Percentiles rank a stretch among this genome's conserved stretches.
Conservation (phyloP, 495 filamentous ascomycete species). For the Penicillium ucsense region DNA sequence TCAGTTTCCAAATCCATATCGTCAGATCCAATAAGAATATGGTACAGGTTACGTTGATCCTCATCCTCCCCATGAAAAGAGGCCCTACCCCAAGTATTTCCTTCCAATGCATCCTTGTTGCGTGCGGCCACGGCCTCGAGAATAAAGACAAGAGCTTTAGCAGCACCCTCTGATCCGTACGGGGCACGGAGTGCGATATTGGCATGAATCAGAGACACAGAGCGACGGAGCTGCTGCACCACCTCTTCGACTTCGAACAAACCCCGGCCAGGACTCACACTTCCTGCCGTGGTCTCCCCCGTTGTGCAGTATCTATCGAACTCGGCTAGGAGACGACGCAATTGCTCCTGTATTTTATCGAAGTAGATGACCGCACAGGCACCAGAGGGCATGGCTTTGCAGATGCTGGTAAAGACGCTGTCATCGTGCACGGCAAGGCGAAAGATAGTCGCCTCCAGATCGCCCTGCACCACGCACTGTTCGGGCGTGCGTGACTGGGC, state of each 20-base stretch:
- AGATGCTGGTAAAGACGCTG: slow-evolving; percentile 34
- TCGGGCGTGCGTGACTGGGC: slow-evolving; percentile 23
- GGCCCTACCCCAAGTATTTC: slow-evolving; percentile 27
- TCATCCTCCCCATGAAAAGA: slow-evolving; percentile 35
- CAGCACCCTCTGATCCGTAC: slow-evolving; percentile 29
- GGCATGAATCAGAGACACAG: slow-evolving; percentile 25
- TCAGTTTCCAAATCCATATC: slow-evolving; percentile 21
- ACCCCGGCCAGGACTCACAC: slow-evolving; percentile 7
- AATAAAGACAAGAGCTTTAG: slow-evolving; percentile 31
- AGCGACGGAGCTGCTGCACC: slow-evolving; percentile 22
- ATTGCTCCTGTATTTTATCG: slow-evolving; percentile 32
- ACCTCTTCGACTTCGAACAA: slow-evolving; percentile 24
- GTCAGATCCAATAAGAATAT: slow-evolving; percentile 35
- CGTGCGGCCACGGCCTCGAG: slow-evolving; percentile 34
- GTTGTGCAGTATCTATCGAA: slow-evolving; percentile 36
- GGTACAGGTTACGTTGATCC: slow-evolving; percentile 41
- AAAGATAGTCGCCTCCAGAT: slow-evolving; percentile 43
- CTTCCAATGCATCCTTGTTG: slow-evolving; percentile 37
- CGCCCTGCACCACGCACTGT: slow-evolving; percentile 38
- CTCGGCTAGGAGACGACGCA: slow-evolving; percentile 24
- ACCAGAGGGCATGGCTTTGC: slow-evolving; percentile 36
- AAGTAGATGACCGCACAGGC: slow-evolving; percentile 41
- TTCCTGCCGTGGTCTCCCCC: slow-evolving; percentile 16
- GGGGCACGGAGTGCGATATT: slow-evolving; percentile 29
- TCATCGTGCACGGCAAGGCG: slow-evolving; percentile 40